Base-by-base conservation (phyloP, 1,284 basidiomycete species). In the Sanghuangporus weigelae region DNA sequence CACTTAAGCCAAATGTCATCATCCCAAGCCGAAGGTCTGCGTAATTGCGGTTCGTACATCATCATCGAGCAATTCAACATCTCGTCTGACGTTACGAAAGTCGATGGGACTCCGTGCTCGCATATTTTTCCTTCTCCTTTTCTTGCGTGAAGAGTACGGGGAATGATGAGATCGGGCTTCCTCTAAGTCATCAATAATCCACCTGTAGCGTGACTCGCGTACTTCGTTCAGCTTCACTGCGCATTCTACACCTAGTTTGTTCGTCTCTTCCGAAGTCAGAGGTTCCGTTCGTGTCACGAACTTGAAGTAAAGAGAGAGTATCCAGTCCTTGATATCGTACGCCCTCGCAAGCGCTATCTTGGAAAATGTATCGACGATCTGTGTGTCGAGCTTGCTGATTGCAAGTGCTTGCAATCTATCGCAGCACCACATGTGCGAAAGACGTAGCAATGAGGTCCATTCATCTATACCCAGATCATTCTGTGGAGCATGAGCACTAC, bases 401-500 rank as follows among this genome's bases (percentile, higher is more conserved):
- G 63, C 57, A 31, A 60, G 58, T 11, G 42, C 11, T 0, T 51
- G 44, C 6, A 64, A 39, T 16, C 53, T 19, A 11, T 50, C 11
- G 26, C 61, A 65, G 16, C 36, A 38, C 63, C 59, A 65, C 63
- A 62, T 65, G 38, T 57, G 59, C n/a, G 63, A 23, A 40, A 65
- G 60, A 5, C 48, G 54, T 7, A 65, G 48, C 11, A 62, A 48
- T 16, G 59, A 50, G 38, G 51, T 56, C 63, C 63, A 65, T 16
- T 62, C 57, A 12, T 59, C 42, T 31, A 4, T 5, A 16, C 1
- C 36, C 11, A 50, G 36, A 0, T 36, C 26, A 14, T 19, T 31
- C 14, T 40, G 56, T 8, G 23, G 21, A 39, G 12, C 39, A n/a
- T 57, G 21, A 21, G 39, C 14, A 1, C 39, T 42, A 14, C 16